These are phyloP conservation scores for Umbilicaria muhlenbergii DNA, from an alignment of 495 filamentous ascomycete genomes.

Conservation along the genomic window DNA sequence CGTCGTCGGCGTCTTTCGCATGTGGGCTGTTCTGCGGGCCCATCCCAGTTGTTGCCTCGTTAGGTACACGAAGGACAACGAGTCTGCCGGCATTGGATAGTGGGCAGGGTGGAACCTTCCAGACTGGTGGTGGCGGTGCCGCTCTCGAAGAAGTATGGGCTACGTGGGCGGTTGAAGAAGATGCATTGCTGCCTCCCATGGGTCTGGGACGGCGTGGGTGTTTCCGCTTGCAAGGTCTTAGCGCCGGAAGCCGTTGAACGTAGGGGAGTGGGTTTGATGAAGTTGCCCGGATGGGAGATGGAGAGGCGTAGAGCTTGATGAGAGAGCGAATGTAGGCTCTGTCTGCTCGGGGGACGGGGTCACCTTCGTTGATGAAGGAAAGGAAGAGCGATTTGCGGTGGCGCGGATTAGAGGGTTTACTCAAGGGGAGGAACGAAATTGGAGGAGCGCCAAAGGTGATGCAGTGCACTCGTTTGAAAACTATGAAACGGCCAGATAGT, in stretches of 20 bases:
- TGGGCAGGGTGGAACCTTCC: constrained; percentile 44
- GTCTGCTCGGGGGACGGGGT: constrained; percentile 64
- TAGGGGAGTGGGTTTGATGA: neutral
- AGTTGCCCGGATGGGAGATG: constrained; percentile 31
- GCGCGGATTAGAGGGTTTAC: constrained; percentile 30
- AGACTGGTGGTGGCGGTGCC: constrained; percentile 20
- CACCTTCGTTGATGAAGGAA: constrained; percentile 70
- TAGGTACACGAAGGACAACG: constrained; percentile 36
- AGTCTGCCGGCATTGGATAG: constrained; percentile 52
- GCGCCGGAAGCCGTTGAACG: neutral
- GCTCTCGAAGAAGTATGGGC: constrained; percentile 3
- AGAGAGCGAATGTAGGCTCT: constrained; percentile 55
- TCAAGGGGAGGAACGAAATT: constrained; percentile 50
- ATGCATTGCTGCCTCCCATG: neutral
- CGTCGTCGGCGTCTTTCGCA: constrained; percentile 26
- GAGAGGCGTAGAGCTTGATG: constrained; percentile 49
- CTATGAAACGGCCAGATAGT: constrained; percentile 5
- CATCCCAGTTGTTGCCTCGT: neutral
- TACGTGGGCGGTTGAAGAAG: constrained; percentile 1
- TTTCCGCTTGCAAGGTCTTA: constrained; percentile 6
- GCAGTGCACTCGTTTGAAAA: constrained; percentile 65
- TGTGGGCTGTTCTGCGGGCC: constrained; percentile 5
- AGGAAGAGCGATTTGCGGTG: constrained; percentile 53
- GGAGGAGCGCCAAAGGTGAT: constrained; percentile 72
- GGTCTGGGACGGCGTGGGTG: neutral